Evolutionary conservation across 352 stramenopile genomes (phyloP), one percentile per base, ranked within the genome.

Genomic region (Elongisporangium anandrum): DNA sequence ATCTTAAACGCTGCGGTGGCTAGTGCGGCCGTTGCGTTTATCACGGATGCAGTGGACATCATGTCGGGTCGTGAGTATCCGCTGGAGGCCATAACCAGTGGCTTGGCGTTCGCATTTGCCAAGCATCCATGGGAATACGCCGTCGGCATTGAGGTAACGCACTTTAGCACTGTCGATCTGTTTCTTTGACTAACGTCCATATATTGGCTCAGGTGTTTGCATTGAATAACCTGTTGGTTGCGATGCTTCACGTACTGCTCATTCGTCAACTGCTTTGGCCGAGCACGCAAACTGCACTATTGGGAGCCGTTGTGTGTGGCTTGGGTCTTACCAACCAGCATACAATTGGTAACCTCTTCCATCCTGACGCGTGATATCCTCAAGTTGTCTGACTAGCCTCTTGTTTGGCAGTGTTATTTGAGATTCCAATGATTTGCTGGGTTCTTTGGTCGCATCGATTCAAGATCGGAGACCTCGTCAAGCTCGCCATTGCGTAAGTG

Each of bases 251-350:
- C 56, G 61, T 94, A 15, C 59, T 72, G 3, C 54, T 95, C 16
- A 49, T 79, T 2, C 79, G 70, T 22, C 63, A 75, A 22, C 73
- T 64, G 22, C 38, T 60, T n/a, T 48, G 59, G 0, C 52, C 66
- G 10, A 61, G 48, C 15, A 55, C 53, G 17, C 41, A 60, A 2
- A 72, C 66, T 48, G 75, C 68, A 0, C 73, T 56, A 13, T 29
- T 73, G 24, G 94, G 91, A 9, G 91, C 93, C 1, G 81, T 97
- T 21, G 34, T 97, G 3, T 95, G 77, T 56, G 95, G 95, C 17
- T 69, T 98, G 13, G 89, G 87, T 16, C 70, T 98, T 13, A 81
- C 79, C 50, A 98, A 98, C 66, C 95, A 98, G 70, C 95, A 98
- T 64, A 98, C 93, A 0, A 88, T 92, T 3, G 64, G 73, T 81